Evolutionary conservation across 495 filamentous ascomycete species (phyloP).

Genomic region (Clohesyomyces aquaticus): DNA sequence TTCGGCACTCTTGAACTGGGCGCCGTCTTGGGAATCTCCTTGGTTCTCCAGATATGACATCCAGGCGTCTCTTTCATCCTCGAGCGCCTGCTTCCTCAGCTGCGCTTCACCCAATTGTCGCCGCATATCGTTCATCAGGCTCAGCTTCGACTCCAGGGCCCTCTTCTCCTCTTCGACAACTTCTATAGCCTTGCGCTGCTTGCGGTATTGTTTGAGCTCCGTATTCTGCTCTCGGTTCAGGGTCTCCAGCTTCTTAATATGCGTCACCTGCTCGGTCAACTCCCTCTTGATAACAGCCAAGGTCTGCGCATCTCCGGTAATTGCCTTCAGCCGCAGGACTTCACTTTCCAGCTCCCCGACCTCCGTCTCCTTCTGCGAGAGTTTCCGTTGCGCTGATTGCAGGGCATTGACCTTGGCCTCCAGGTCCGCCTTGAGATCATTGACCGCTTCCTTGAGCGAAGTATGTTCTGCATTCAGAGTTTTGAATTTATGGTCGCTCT

Average conservation of each 20-base stretch:
- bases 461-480: constrained; percentile 74
- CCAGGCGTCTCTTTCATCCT: constrained; percentile 88
- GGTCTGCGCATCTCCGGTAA: constrained; percentile 82
- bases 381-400: constrained; percentile 65
- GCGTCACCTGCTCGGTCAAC: constrained; percentile 82
- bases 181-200: constrained; percentile 80
- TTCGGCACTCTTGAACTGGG: constrained; percentile 86
- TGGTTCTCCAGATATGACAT: constrained; percentile 79
- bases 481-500: constrained; percentile 67
- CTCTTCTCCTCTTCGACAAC: constrained; percentile 97
- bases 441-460: constrained; percentile 66
- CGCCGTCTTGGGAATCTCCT: constrained; percentile 54
- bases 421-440: constrained; percentile 73
- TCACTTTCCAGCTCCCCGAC: constrained; percentile 78
- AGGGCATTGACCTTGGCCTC: constrained; percentile 64
- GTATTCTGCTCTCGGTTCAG: constrained; percentile 76
- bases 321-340: constrained; percentile 76
- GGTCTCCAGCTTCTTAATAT: constrained; percentile 82
- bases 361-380: constrained; percentile 69
- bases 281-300: constrained; percentile 81
- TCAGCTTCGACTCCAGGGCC: constrained; percentile 74
- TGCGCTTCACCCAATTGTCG: constrained; percentile 75
- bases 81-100: constrained; percentile 80
- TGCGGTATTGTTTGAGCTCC: constrained; percentile 79
- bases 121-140: constrained; percentile 73